Conservation (phyloP, 169 alveolate genomes). For the Theileria luwenshuni region DNA sequence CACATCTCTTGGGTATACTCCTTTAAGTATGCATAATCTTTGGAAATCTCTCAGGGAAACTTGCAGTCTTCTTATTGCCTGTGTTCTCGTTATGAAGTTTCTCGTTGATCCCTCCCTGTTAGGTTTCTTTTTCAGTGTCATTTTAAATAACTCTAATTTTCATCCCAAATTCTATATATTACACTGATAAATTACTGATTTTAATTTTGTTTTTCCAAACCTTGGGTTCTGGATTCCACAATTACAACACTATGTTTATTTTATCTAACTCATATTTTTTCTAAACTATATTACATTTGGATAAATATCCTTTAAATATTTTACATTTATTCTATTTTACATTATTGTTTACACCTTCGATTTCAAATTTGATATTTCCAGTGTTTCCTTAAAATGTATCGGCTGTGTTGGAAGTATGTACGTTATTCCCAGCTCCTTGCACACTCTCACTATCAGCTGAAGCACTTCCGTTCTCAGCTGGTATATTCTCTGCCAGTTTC, state of each 20-base stretch:
- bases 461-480: constrained; percentile 72
- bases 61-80: constrained; percentile 64
- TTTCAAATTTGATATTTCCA: constrained; percentile 35
- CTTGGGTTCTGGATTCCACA: too few species aligned
- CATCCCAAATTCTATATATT: too few species aligned
- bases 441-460: constrained; percentile 70
- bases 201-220: too few species aligned
- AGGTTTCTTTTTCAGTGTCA: constrained; percentile 67
- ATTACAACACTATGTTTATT: too few species aligned
- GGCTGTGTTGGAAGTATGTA: constrained; percentile 74
- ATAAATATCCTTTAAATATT: not conserved
- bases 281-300: too few species aligned
- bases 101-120: constrained; percentile 64
- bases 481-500: constrained; percentile 77
- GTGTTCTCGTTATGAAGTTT: constrained; percentile 64
- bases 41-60: constrained; percentile 89
- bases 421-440: constrained; percentile 66
- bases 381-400: constrained; percentile 69
- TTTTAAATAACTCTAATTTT: too few species aligned
- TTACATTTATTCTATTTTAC: not conserved
- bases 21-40: constrained; percentile 97
- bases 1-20: constrained; percentile 98
- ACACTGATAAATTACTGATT: too few species aligned
- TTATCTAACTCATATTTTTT: too few species aligned
- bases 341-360: not conserved